Evolutionary conservation across 2,329 filamentous ascomycete species (phyloP), one percentile per base, ranked within the genome.

Genomic region (Alternaria alternata): DNA sequence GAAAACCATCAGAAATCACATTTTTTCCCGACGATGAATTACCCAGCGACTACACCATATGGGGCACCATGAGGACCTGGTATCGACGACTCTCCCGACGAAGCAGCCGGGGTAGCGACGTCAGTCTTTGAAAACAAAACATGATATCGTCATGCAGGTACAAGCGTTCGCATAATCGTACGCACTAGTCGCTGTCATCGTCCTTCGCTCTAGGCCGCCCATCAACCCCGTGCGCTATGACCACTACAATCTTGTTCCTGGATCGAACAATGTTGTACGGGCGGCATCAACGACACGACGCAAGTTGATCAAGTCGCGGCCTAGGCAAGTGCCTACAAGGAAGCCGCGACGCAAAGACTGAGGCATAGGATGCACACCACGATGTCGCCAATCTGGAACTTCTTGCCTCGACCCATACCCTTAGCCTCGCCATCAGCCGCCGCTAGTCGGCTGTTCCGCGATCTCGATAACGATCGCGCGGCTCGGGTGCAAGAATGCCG

Each of bases 181-280:
- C 12, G 51, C 56, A 54, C 56, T 59, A 59, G 43, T 49, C 43
- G 43, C 51, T 38, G 44, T 54, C 49, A 38, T 30, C 26, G 48
- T 57, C 65, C 12, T 70, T 71, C 34, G 71, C 59, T 20, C 76
- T 66, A 1, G 81, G 81, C 81, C 80, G 84, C 18, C 67, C 75
- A 68, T 85, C 82, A 41, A 83, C 70, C 0, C 82, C 82, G 66
- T 85, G 83, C 20, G 85, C 64, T 7, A 85, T 73, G 1, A 79
- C 79, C 51, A 85, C 74, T 0, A 78, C 78, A 82, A 85, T 85
- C 0, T 82, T 82, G 1, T 81, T 82, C 24, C 72, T 46, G 84
- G 65, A 72, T 86, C 83, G 7, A 86, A 63, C 49, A 85, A 67
- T 58, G 79, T 85, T 46, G 20, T 22, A 0, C 81, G 78, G 0